phyloP scores from a whole-genome alignment of 495 filamentous ascomycete genomes.

The Penicillium pulvis region DNA sequence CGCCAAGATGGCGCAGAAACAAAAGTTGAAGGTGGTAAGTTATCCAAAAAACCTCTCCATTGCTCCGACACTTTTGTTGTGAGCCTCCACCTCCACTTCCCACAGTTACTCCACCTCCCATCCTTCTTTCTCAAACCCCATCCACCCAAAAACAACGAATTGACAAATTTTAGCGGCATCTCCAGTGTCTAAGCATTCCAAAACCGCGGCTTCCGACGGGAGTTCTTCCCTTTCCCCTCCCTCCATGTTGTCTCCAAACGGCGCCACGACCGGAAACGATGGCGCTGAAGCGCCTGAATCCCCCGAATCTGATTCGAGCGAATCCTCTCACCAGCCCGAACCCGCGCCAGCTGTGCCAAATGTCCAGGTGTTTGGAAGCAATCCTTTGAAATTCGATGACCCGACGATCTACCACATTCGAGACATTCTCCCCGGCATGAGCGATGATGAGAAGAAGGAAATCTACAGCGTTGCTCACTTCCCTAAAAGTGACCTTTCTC shows the following conservation, averaged over 20 bases:
- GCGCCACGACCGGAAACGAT: constrained; percentile 53
- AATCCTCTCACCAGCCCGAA: constrained; percentile 73
- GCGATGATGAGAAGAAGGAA: constrained; percentile 76
- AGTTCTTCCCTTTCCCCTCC: constrained; percentile 61
- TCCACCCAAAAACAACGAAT: constrained; percentile 12
- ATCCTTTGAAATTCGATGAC: constrained; percentile 89
- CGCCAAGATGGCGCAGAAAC: constrained; percentile 66
- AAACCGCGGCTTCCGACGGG: constrained; percentile 57
- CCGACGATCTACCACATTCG: constrained; percentile 94
- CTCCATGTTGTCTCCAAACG: constrained; percentile 51
- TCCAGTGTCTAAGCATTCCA: constrained; percentile 51
- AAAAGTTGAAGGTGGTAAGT: constrained; percentile 63
- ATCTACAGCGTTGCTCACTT: constrained; percentile 87
- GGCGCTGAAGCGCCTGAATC: constrained; percentile 47
- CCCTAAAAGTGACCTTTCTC: constrained; percentile 73
- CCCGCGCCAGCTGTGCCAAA: constrained; percentile 74
- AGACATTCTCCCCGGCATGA: constrained; percentile 68
- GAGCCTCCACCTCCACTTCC: constrained; percentile 17
- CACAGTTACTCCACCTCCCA: constrained; percentile 16
- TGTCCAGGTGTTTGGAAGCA: constrained; percentile 82
- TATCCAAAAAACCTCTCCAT: constrained; percentile 7
- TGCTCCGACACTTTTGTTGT: constrained; percentile 5
- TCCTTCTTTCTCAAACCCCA: constrained; percentile 12
- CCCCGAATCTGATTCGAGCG: constrained; percentile 60
- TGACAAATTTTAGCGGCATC: constrained; percentile 36